Conservation (phyloP, 768 basidiomycete species). For the Leccinum aurantiacum region DNA sequence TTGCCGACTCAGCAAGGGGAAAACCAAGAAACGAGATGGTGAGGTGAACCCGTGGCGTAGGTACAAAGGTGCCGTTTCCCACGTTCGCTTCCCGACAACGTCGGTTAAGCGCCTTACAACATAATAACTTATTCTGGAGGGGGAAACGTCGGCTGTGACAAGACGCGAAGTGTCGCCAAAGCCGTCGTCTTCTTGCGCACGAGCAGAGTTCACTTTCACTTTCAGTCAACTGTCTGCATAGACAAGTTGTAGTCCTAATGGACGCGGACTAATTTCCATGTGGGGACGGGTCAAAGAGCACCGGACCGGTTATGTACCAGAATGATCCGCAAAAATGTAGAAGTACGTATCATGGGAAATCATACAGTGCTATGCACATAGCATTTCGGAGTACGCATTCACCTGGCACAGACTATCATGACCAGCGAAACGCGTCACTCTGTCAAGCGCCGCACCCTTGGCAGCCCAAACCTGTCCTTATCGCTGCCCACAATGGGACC, state of each 20-base stretch:
- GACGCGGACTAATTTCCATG: background rate
- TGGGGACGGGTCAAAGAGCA: background rate
- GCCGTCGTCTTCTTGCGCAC: background rate
- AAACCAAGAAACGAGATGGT: conserved; percentile 20
- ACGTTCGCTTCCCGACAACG: conserved; percentile 21
- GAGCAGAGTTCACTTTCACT: background rate
- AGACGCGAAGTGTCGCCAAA: conserved; percentile 2
- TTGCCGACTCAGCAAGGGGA: conserved; percentile 17
- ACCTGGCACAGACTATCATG: background rate
- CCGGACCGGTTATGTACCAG: background rate
- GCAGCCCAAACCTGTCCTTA: background rate
- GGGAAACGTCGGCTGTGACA: conserved; percentile 9
- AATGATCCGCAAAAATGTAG: background rate
- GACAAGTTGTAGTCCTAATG: background rate
- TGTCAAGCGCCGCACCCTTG: background rate
- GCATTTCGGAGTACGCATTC: background rate
- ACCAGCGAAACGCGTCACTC: background rate
- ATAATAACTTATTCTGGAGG: background rate
- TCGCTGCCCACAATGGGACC: background rate
- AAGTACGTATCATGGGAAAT: background rate
- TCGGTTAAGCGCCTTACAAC: conserved; percentile 19
- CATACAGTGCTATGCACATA: background rate
- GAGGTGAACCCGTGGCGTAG: conserved; percentile 10
- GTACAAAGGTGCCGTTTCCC: conserved; percentile 22
- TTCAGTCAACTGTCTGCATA: conserved; percentile 4